Evolutionary conservation across 108 stramenopile species (phyloP).

Genomic region (Cyclotella kingstonii): DNA sequence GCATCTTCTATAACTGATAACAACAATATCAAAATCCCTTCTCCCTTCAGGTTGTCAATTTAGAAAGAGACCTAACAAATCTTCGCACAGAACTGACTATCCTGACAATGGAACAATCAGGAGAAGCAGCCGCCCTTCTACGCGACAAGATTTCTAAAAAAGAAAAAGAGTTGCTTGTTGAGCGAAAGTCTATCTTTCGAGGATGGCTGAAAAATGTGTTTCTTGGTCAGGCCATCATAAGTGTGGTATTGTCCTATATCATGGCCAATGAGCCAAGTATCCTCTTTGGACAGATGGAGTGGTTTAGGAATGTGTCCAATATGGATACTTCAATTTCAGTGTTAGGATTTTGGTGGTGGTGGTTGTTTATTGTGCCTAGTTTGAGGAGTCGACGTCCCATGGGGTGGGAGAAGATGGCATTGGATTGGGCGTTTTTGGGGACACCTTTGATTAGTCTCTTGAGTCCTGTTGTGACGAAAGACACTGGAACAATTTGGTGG

Average conservation of each 20-base stretch:
- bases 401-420: conserved; percentile 89
- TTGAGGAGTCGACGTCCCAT: conserved; percentile 84
- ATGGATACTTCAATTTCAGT: conserved; percentile 89
- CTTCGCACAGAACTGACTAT: conserved; percentile 65
- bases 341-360: conserved; percentile 97
- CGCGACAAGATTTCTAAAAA: conserved; percentile 82
- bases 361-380: conserved; percentile 96
- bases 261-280: conserved; percentile 81
- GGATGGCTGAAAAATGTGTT: conserved; percentile 96
- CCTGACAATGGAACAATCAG: conserved; percentile 28
- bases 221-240: conserved; percentile 85
- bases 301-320: conserved; percentile 61
- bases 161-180: conserved; percentile 73
- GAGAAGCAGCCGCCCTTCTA: conserved; percentile 61
- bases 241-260: conserved; percentile 75
- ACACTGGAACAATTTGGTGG: conserved; percentile 84
- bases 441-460: conserved; percentile 84
- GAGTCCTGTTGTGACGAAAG: conserved; percentile 90
- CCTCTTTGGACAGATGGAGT: conserved; percentile 71
- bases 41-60: conserved; percentile 65
- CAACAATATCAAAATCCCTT: neutral
- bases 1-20: no score
- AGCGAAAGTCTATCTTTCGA: conserved; percentile 91
- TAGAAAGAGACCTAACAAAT: conserved; percentile 85
- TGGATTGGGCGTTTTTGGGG: conserved; percentile 93